phyloP scores from a whole-genome alignment of 139 green algal genomes.

The Haematococcus lacustris region DNA sequence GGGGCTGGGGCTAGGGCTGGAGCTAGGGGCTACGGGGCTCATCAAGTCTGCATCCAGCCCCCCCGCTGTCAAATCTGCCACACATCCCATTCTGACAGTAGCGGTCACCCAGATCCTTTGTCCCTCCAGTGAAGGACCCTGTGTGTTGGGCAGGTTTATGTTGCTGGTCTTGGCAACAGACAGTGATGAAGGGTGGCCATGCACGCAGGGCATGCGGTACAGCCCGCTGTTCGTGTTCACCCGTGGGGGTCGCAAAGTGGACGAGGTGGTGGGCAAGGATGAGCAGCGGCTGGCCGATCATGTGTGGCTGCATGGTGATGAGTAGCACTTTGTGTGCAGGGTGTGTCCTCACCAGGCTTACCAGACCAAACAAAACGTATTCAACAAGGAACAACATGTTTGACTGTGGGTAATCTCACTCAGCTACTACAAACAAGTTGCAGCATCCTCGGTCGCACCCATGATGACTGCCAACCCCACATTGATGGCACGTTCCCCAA shows the following conservation, averaged over 20 bases:
- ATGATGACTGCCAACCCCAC: no score
- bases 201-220: constrained; percentile 42
- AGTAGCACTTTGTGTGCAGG: no score
- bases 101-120: background rate
- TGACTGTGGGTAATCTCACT: no score
- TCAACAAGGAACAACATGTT: no score
- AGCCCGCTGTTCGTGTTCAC: constrained; percentile 64
- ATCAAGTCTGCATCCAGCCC: background rate
- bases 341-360: no score
- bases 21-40: background rate
- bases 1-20: no score
- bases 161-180: background rate
- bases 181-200: background rate
- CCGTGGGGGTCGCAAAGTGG: constrained; percentile 41
- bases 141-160: background rate
- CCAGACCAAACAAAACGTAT: no score
- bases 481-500: no score
- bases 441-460: no score
- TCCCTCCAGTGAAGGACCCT: no score
- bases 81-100: background rate
- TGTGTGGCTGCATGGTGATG: constrained; percentile 47
- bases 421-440: no score
- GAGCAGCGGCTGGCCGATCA: constrained; percentile 36
- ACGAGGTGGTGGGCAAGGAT: constrained; percentile 45
- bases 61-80: background rate